Evolutionary conservation across 257 asterid species (phyloP).

Genomic region (Ophiorrhiza pumila): DNA sequence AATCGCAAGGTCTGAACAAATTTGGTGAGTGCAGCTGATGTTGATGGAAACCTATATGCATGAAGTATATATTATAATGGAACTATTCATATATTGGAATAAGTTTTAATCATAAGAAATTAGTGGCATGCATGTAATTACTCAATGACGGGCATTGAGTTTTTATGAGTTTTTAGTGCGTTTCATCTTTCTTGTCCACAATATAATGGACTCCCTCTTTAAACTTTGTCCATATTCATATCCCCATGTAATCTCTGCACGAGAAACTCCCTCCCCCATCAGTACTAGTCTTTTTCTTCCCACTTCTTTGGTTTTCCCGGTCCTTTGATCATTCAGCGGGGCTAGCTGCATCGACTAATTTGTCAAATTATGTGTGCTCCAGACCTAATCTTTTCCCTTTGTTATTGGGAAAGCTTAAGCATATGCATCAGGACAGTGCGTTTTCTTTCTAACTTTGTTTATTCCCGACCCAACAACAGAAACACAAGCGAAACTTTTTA

Average conservation of each 20-base stretch:
- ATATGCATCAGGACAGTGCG: not conserved
- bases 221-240: not conserved
- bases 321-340: not conserved
- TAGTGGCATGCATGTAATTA: slow-evolving; percentile 3
- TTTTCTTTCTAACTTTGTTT: not conserved
- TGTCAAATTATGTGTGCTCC: not conserved
- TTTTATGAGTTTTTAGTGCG: not conserved
- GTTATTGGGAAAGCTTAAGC: not conserved
- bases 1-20: not conserved
- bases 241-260: too few relatives aligned
- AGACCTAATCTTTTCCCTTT: not conserved
- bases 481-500: too few relatives aligned
- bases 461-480: not conserved
- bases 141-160: not conserved
- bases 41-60: slow-evolving; percentile 17
- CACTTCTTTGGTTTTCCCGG: not conserved
- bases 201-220: not conserved
- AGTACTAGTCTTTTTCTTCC: not conserved
- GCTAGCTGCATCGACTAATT: not conserved
- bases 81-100: not conserved
- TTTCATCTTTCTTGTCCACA: not conserved
- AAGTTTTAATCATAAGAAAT: not conserved
- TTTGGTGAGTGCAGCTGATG: not conserved
- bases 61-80: not conserved
- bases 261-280: not conserved